phyloP scores from a whole-genome alignment of 2,329 filamentous ascomycete species.

The Didymella keratinophila region DNA sequence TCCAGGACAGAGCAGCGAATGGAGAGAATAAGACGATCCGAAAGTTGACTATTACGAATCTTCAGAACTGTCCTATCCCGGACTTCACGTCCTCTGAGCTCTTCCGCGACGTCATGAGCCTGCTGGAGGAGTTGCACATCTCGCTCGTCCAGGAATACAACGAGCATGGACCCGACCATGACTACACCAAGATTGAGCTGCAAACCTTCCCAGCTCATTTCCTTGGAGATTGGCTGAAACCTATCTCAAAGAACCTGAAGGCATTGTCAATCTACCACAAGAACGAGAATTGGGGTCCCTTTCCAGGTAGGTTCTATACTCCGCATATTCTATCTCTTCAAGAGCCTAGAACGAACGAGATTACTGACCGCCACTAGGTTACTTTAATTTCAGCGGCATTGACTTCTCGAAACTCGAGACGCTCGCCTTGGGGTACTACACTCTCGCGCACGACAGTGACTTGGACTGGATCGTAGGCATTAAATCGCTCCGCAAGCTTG shows the following conservation, averaged over 20 bases:
- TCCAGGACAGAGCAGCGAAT: slow-evolving; percentile 1
- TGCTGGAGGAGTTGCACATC: slow-evolving; percentile 21
- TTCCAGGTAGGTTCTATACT: slow-evolving; percentile 2
- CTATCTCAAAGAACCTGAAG: slow-evolving; percentile 15
- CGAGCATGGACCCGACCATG: slow-evolving; percentile 15
- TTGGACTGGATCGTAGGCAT: slow-evolving; percentile 20
- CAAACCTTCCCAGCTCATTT: slow-evolving; percentile 18
- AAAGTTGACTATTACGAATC: slow-evolving; percentile 19
- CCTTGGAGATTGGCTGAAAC: slow-evolving; percentile 14
- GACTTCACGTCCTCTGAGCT: slow-evolving; percentile 18
- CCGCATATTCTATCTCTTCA: not conserved
- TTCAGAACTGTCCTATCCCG: slow-evolving; percentile 17
- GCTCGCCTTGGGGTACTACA: slow-evolving; percentile 21
- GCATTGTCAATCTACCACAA: slow-evolving; percentile 9
- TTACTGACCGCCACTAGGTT: not conserved
- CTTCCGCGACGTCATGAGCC: slow-evolving; percentile 18
- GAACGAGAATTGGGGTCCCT: slow-evolving; percentile 21
- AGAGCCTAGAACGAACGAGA: not conserved
- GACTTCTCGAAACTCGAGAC: slow-evolving; percentile 20
- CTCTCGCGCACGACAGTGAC: slow-evolving; percentile 20
- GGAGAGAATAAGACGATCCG: slow-evolving; percentile 15
- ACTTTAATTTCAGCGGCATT: slow-evolving; percentile 15
- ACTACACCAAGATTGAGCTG: slow-evolving; percentile 19
- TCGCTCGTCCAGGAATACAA: slow-evolving; percentile 17
- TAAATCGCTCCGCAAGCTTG: slow-evolving; percentile 14